Evolutionary conservation across 257 asterid genomes (phyloP).

Genomic region (Ophiorrhiza pumila): DNA sequence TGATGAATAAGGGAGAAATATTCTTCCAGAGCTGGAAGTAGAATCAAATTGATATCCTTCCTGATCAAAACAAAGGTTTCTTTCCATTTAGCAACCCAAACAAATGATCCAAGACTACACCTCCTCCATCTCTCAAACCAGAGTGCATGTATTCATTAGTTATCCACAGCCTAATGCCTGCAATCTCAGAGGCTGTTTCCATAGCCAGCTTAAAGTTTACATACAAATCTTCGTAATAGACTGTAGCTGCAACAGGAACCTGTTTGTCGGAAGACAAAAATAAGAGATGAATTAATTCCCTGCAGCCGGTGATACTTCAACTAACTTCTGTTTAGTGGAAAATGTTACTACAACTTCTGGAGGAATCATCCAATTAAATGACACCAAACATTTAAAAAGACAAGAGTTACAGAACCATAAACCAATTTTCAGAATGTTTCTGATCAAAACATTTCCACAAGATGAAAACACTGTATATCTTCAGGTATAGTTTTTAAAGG

Average conservation of each 20-base stretch:
- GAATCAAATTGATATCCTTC: not conserved
- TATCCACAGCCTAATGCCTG: slow-evolving; percentile 79
- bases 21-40: not conserved
- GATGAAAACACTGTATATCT: not conserved
- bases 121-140: slow-evolving; percentile 83
- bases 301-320: not conserved
- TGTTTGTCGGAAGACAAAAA: slow-evolving; percentile 17
- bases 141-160: slow-evolving; percentile 97
- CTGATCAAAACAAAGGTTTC: slow-evolving; percentile 69
- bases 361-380: not conserved
- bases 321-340: not conserved
- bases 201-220: slow-evolving; percentile 79
- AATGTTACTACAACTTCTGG: not conserved
- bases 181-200: slow-evolving; percentile 75
- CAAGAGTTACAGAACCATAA: not conserved
- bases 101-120: slow-evolving; percentile 65
- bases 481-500: not conserved
- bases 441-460: not conserved
- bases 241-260: slow-evolving; percentile 98
- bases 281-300: not conserved
- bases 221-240: slow-evolving; percentile 84
- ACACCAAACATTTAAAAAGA: not conserved
- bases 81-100: slow-evolving; percentile 81
- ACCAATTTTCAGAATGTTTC: not conserved
- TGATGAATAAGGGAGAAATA: not conserved